phyloP scores from a whole-genome alignment of 257 asterid genomes.

The Cynanchum wilfordii region DNA sequence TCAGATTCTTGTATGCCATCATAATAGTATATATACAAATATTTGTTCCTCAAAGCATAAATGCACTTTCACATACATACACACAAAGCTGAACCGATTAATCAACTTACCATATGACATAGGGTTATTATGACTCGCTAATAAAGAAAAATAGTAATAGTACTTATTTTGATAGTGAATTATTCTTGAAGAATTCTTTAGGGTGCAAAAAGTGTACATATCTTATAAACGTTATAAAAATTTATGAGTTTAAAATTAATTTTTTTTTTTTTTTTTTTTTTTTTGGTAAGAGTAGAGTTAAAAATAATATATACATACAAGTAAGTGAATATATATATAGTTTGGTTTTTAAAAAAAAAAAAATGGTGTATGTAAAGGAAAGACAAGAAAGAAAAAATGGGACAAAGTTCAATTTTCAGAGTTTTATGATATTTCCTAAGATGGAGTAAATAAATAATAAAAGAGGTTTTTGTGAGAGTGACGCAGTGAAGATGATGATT shows the following conservation, averaged over 20 bases:
- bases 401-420: constrained; percentile 8
- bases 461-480: background rate
- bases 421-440: constrained; percentile 22
- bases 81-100: too few species aligned
- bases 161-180: background rate
- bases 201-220: background rate
- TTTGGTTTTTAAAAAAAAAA: background rate
- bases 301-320: background rate
- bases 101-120: too few species aligned
- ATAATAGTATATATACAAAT: too few species aligned
- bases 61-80: background rate
- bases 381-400: background rate
- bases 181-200: background rate
- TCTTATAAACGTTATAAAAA: too few species aligned
- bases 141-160: too few species aligned
- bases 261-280: too few species aligned
- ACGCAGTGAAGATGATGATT: constrained; percentile 10
- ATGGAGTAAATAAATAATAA: constrained; percentile 2
- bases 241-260: too few species aligned
- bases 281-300: too few species aligned
- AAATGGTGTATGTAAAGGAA: background rate
- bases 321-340: background rate
- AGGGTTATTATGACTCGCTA: too few species aligned
- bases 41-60: background rate
- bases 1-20: constrained; percentile 18